A percentile compares a stretch with the other conserved stretches of the same genome.
phyloP scores from a whole-genome alignment of 176 grass and related monocot genomes.

The Leersia perrieri region DNA sequence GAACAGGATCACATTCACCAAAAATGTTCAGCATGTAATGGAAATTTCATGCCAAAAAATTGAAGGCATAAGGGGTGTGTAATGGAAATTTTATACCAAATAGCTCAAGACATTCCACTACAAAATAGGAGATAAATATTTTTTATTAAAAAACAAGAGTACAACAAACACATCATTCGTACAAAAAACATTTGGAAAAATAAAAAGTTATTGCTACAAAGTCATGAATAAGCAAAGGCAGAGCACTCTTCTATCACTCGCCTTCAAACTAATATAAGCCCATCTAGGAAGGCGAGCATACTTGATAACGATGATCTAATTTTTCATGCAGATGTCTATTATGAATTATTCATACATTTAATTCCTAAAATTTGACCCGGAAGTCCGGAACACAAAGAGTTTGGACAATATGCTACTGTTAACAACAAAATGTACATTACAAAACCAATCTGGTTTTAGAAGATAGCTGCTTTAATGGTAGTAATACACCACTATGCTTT shows the following conservation, averaged over 20 bases:
- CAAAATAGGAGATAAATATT: not conserved
- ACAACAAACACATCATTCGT: not conserved
- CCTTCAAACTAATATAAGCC: too few species aligned
- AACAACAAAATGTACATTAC: not conserved
- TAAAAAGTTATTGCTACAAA: not conserved
- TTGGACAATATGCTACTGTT: not conserved
- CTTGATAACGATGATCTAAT: not conserved
- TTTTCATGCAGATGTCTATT: not conserved
- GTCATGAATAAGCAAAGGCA: not conserved
- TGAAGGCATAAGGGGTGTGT: not conserved
- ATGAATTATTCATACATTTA: not conserved
- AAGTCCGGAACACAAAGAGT: not conserved
- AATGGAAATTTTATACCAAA: not conserved
- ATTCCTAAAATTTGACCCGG: not conserved
- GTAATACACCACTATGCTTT: not conserved
- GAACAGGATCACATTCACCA: not conserved
- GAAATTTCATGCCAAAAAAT: not conserved
- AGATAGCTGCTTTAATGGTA: not conserved
- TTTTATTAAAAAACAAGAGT: slow-evolving; percentile 4
- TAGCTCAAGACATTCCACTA: not conserved
- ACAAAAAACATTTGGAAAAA: slow-evolving; percentile 6
- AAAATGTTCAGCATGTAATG: not conserved
- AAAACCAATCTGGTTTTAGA: not conserved
- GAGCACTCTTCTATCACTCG: not conserved
- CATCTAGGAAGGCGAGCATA: not conserved